Evolutionary conservation across 768 basidiomycete genomes (phyloP).

Genomic region (Rossbeevera mucosa): DNA sequence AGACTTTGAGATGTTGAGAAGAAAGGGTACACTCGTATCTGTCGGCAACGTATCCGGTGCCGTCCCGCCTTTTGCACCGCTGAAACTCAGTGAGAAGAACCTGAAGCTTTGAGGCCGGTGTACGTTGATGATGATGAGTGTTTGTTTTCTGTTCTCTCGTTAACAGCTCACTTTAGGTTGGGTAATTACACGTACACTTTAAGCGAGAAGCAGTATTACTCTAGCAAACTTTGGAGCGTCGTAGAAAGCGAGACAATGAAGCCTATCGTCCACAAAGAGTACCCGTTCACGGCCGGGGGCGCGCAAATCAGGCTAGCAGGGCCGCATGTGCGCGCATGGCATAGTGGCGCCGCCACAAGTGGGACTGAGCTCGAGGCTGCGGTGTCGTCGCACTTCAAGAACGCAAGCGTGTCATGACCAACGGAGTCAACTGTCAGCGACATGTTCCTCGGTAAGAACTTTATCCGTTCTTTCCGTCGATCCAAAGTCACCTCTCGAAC

Average conservation of each 20-base stretch:
- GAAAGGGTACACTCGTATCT: slow-evolving; percentile 87
- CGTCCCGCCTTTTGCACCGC: slow-evolving; percentile 68
- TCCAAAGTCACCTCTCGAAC: not conserved
- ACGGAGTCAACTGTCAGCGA: not conserved
- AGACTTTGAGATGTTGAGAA: slow-evolving; percentile 73
- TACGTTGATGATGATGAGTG: slow-evolving; percentile 30
- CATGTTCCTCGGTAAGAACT: not conserved
- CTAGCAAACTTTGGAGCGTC: slow-evolving; percentile 57
- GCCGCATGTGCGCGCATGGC: not conserved
- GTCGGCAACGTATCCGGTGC: slow-evolving; percentile 91
- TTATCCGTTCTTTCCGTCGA: not conserved
- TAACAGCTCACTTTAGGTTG: slow-evolving; percentile 43
- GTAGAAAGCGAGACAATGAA: slow-evolving; percentile 58
- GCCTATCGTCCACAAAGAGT: slow-evolving; percentile 68
- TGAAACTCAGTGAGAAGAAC: slow-evolving; percentile 78
- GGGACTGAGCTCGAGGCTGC: not conserved
- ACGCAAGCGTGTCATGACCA: not conserved
- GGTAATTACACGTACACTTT: slow-evolving; percentile 68
- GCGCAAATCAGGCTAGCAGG: too few relatives aligned
- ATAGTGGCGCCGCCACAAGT: not conserved
- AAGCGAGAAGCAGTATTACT: slow-evolving; percentile 68
- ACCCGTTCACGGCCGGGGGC: slow-evolving; percentile 80
- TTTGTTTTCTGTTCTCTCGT: not conserved
- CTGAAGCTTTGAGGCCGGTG: slow-evolving; percentile 76
- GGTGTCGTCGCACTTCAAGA: slow-evolving; percentile 4